Evolutionary conservation across 2,329 filamentous ascomycete genomes (phyloP).

Genomic region (Microascus cirrosus): DNA sequence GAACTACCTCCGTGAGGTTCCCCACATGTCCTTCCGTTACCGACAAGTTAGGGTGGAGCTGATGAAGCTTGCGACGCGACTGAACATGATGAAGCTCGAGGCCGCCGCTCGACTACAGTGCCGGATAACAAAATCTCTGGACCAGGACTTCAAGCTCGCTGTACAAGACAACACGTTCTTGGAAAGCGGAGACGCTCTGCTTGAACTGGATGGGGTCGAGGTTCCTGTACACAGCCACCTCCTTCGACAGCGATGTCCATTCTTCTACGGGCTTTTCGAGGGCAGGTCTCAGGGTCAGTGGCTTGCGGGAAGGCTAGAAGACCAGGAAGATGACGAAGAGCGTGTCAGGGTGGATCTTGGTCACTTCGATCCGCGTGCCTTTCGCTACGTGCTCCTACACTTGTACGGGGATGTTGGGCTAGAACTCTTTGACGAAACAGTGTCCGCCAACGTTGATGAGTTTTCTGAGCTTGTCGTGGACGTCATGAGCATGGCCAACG

Average conservation of each 20-base stretch:
- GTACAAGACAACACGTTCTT: constrained; percentile 61
- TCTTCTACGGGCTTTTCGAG: constrained; percentile 82
- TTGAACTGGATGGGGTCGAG: constrained; percentile 68
- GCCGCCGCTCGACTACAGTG: constrained; percentile 66
- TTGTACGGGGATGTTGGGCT: constrained; percentile 75
- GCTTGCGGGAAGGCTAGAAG: constrained; percentile 59
- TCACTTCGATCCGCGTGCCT: constrained; percentile 64
- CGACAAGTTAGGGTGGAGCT: constrained; percentile 72
- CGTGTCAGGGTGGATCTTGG: constrained; percentile 66
- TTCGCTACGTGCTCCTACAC: constrained; percentile 67
- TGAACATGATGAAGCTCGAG: constrained; percentile 65
- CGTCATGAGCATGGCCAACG: constrained; percentile 81
- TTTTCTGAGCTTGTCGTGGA: constrained; percentile 86
- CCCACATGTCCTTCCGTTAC: constrained; percentile 58
- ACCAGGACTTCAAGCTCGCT: constrained; percentile 60
- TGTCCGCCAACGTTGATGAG: constrained; percentile 62
- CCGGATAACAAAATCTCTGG: constrained; percentile 49
- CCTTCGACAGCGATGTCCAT: constrained; percentile 75
- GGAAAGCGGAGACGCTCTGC: constrained; percentile 64
- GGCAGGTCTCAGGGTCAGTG: constrained; percentile 80
- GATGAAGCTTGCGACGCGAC: constrained; percentile 68
- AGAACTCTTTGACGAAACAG: constrained; percentile 70
- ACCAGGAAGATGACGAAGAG: constrained; percentile 10
- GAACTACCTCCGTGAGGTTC: constrained; percentile 62
- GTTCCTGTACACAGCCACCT: constrained; percentile 66